phyloP scores from a whole-genome alignment of 2,329 filamentous ascomycete genomes.

The Calonectria leucothoes region DNA sequence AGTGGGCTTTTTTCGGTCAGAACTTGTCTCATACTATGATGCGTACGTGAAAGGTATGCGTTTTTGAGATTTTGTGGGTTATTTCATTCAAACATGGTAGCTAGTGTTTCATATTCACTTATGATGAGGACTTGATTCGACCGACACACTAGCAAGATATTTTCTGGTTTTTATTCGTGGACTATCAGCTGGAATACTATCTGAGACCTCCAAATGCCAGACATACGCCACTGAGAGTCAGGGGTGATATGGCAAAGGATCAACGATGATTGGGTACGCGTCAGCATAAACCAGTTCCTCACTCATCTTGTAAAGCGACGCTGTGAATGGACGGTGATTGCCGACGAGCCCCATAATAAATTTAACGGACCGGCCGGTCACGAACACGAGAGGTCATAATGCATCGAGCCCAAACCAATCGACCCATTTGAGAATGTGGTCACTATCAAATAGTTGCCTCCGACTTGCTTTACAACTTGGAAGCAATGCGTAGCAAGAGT shows the following conservation, averaged over 20 bases:
- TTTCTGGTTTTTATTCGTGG: not conserved
- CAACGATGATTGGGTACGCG: not conserved
- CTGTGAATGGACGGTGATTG: not conserved
- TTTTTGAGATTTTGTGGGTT: not conserved
- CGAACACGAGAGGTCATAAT: not conserved
- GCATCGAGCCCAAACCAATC: not conserved
- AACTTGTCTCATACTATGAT: not conserved
- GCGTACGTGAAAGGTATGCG: not conserved
- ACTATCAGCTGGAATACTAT: fast-evolving
- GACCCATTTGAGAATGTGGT: not conserved
- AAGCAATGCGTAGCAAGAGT: fast-evolving
- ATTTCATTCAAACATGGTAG: not conserved
- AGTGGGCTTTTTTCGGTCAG: not conserved
- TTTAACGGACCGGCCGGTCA: not conserved
- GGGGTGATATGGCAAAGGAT: not conserved
- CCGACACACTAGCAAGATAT: not conserved
- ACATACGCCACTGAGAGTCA: not conserved
- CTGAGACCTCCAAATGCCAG: not conserved
- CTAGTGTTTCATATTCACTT: not conserved
- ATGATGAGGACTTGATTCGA: not conserved
- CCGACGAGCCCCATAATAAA: not conserved
- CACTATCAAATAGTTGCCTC: not conserved
- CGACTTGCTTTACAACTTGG: no score
- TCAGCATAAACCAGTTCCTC: not conserved
- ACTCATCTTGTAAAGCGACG: not conserved